Evolutionary conservation across 257 asterid species (phyloP).

Genomic region (Penstemon eatonii): DNA sequence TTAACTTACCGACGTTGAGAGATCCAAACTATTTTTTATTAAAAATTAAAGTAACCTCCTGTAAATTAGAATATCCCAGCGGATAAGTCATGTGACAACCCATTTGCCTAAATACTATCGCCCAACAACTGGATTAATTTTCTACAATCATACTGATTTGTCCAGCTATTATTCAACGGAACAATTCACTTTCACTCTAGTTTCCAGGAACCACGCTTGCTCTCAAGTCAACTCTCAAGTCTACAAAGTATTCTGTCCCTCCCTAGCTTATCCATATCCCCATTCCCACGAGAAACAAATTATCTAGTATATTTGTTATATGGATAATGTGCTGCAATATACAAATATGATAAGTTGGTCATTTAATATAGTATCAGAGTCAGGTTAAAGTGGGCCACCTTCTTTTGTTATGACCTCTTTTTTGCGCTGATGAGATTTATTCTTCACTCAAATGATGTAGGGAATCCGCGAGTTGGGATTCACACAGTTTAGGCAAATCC

Average conservation of each 20-base stretch:
- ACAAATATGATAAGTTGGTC: too few species aligned
- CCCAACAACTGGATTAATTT: constrained; percentile 12
- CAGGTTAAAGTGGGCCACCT: too few species aligned
- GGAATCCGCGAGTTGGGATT: too few species aligned
- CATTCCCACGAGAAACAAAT: not conserved
- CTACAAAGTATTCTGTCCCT: not conserved
- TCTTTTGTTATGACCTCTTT: too few species aligned
- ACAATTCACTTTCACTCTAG: constrained; percentile 9
- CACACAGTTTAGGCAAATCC: too few species aligned
- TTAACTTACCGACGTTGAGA: too few species aligned
- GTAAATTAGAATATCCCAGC: constrained; percentile 17
- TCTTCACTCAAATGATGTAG: too few species aligned
- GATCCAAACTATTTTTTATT: too few species aligned
- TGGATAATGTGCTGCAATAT: too few species aligned
- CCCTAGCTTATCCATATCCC: not conserved
- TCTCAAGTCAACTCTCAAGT: constrained; percentile 30
- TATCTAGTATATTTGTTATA: too few species aligned
- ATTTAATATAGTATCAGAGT: too few species aligned
- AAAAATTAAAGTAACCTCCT: constrained; percentile 4
- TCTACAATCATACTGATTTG: constrained; percentile 19
- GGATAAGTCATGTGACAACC: constrained; percentile 28
- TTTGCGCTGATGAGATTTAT: too few species aligned
- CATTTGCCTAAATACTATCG: not conserved
- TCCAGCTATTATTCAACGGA: not conserved
- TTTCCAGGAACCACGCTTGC: constrained; percentile 26